Evolutionary conservation across 179 eudicot species (phyloP).

Genomic region (Heliamphora pulchella): DNA sequence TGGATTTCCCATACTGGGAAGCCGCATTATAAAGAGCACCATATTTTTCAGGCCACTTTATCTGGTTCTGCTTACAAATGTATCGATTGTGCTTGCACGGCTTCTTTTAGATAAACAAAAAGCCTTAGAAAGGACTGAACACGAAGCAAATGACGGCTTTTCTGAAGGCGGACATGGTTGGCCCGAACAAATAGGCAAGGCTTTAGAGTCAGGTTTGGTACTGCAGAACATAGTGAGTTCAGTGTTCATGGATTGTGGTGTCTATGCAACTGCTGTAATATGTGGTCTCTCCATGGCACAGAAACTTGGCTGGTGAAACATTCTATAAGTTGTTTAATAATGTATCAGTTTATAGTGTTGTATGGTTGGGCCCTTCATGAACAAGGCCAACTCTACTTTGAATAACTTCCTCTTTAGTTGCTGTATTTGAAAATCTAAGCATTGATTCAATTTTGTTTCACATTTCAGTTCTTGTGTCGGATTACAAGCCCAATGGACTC

Average conservation of each 20-base stretch:
- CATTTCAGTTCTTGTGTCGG: background rate
- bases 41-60: conserved; percentile 59
- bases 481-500: background rate
- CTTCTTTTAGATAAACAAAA: conserved; percentile 37
- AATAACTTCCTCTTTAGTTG: background rate
- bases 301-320: conserved; percentile 27
- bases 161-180: conserved; percentile 34
- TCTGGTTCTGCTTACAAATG: conserved; percentile 53
- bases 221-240: conserved; percentile 49
- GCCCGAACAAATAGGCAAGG: conserved; percentile 55
- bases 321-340: background rate
- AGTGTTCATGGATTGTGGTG: conserved; percentile 62
- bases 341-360: background rate
- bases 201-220: conserved; percentile 59
- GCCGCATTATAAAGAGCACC: conserved; percentile 34
- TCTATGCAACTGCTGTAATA: conserved; percentile 55
- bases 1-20: conserved; percentile 64
- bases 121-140: conserved; percentile 22
- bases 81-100: conserved; percentile 38
- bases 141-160: conserved; percentile 20
- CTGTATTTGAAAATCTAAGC: background rate
- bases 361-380: background rate
- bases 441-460: background rate
- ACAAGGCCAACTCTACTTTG: background rate
- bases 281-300: conserved; percentile 46